Conservation (phyloP, 768 basidiomycete genomes). For the Antrodiella citrinella region DNA sequence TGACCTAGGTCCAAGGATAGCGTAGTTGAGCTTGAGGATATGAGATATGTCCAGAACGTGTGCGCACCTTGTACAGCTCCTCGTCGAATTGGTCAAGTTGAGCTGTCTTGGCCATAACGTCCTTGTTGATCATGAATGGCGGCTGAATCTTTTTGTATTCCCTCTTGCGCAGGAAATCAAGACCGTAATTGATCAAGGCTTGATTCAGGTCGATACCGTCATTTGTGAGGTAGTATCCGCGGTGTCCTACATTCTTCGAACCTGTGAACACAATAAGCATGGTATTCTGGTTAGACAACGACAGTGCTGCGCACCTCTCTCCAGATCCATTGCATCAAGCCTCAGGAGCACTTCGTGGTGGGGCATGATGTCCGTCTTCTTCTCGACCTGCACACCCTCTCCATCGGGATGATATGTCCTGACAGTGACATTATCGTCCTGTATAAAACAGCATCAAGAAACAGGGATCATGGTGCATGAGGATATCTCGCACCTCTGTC, state of each 20-base stretch:
- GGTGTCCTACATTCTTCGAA: slow-evolving; percentile 88
- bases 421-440: slow-evolving; percentile 88
- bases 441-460: not conserved
- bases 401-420: slow-evolving; percentile 84
- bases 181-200: slow-evolving; percentile 88
- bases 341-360: slow-evolving; percentile 95
- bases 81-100: slow-evolving; percentile 98
- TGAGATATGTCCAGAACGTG: no score
- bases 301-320: slow-evolving; percentile 63
- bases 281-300: no score
- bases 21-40: no score
- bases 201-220: slow-evolving; percentile 98
- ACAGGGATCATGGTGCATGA: no score
- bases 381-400: slow-evolving; percentile 61
- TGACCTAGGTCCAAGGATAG: slow-evolving; percentile 56
- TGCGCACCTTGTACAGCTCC: slow-evolving; percentile 87
- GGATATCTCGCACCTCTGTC: slow-evolving; percentile 64
- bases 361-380: slow-evolving; percentile 75
- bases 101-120: slow-evolving; percentile 95
- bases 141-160: slow-evolving; percentile 93
- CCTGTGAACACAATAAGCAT: slow-evolving; percentile 33
- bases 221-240: slow-evolving; percentile 93
- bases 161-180: slow-evolving; percentile 80
- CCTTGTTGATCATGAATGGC: slow-evolving; percentile 98
- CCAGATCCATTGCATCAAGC: slow-evolving; percentile 93